Evolutionary conservation across 352 stramenopile genomes (phyloP).

Genomic region (Globisporangium ultimum): DNA sequence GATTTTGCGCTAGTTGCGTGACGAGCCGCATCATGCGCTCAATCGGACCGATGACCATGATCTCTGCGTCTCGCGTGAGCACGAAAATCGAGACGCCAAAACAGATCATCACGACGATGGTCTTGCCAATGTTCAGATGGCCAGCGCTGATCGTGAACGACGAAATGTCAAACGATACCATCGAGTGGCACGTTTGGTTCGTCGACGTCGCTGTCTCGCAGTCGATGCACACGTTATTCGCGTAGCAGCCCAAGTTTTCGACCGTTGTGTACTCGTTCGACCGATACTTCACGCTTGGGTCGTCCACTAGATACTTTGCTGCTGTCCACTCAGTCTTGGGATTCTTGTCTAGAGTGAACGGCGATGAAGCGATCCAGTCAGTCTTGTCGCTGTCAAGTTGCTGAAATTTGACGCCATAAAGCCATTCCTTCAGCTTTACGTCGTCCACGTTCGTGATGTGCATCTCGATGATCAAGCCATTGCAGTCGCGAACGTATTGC

Average conservation of each 20-base stretch:
- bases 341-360: constrained; percentile 44
- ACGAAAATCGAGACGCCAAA: constrained; percentile 89
- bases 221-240: constrained; percentile 55
- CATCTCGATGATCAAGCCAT: constrained; percentile 69
- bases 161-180: constrained; percentile 76
- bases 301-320: constrained; percentile 35
- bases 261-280: constrained; percentile 56
- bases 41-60: constrained; percentile 95
- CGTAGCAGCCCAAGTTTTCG: constrained; percentile 68
- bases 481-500: constrained; percentile 71
- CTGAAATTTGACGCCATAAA: constrained; percentile 61
- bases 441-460: constrained; percentile 48
- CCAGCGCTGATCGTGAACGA: constrained; percentile 29
- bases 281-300: constrained; percentile 40
- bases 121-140: constrained; percentile 82
- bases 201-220: constrained; percentile 29
- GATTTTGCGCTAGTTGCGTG: constrained; percentile 66
- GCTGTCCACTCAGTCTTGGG: constrained; percentile 74
- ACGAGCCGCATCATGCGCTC: constrained; percentile 93
- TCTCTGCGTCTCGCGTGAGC: constrained; percentile 92
- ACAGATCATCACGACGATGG: constrained; percentile 89
- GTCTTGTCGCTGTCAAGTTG: constrained; percentile 28
- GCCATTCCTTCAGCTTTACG: constrained; percentile 38
- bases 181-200: constrained; percentile 52
- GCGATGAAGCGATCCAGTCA: constrained; percentile 39